Evolutionary conservation across 1,139 yeast species (phyloP).

Genomic region (Scheffersomyces cryptocercus): DNA sequence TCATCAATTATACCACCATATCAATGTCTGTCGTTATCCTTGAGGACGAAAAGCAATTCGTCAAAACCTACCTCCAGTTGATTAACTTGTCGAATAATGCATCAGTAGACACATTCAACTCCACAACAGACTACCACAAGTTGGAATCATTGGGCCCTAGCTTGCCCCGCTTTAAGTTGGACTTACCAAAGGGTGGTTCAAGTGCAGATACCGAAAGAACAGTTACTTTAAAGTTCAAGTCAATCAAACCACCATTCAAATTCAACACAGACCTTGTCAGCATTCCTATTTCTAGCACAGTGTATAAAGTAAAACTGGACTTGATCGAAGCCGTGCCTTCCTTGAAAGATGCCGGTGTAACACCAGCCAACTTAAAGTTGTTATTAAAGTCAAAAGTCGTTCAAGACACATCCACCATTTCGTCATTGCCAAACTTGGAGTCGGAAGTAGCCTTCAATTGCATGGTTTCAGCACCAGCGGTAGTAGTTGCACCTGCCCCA

Average conservation of each 20-base stretch:
- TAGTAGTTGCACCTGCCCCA: slow-evolving; percentile 5
- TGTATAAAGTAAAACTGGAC: slow-evolving; percentile 34
- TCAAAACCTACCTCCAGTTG: slow-evolving; percentile 36
- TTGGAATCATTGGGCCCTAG: slow-evolving; percentile 43
- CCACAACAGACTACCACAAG: slow-evolving; percentile 32
- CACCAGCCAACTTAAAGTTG: slow-evolving; percentile 35
- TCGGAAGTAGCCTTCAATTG: slow-evolving; percentile 33
- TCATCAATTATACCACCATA: no score
- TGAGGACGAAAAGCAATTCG: slow-evolving; percentile 25
- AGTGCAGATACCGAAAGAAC: slow-evolving; percentile 5
- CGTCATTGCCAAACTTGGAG: slow-evolving; percentile 20
- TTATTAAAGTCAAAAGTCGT: slow-evolving; percentile 47
- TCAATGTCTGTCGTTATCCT: slow-evolving; percentile 2
- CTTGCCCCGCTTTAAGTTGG: slow-evolving; percentile 31
- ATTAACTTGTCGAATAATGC: slow-evolving; percentile 28
- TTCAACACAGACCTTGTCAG: slow-evolving; percentile 28
- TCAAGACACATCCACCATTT: slow-evolving; percentile 35
- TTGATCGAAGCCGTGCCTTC: slow-evolving; percentile 29
- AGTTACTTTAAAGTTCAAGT: slow-evolving; percentile 32
- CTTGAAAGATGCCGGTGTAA: slow-evolving; percentile 23
- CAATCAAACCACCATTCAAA: slow-evolving; percentile 48
- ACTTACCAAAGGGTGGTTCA: slow-evolving; percentile 25
- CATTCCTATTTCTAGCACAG: slow-evolving; percentile 26
- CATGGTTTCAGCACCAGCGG: slow-evolving; percentile 32
- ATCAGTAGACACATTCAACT: slow-evolving; percentile 27